A percentile compares a stretch with the other conserved stretches of the same genome.
phyloP scores from a whole-genome alignment of 2,329 filamentous ascomycete species.

The Zymoseptoria pseudotritici region DNA sequence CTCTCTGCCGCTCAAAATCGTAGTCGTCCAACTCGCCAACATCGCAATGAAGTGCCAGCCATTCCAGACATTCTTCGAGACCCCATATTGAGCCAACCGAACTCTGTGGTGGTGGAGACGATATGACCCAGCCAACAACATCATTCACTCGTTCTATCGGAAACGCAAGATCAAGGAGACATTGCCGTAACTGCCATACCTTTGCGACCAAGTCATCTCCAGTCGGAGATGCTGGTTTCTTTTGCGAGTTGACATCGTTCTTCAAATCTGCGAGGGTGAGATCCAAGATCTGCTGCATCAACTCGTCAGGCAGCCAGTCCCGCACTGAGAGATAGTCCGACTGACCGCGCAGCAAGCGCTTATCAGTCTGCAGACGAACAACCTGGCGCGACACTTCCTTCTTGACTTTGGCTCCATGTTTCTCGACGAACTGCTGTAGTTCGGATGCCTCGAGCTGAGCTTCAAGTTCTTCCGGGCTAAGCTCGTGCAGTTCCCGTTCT shows the following conservation, averaged over 20 bases:
- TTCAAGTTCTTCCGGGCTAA: slow-evolving; percentile 85
- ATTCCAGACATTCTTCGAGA: slow-evolving; percentile 79
- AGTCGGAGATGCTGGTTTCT: slow-evolving; percentile 45
- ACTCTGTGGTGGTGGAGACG: slow-evolving; percentile 46
- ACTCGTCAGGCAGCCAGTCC: slow-evolving; percentile 73
- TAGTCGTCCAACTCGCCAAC: slow-evolving; percentile 26
- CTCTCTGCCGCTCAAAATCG: slow-evolving; percentile 24
- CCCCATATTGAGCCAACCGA: slow-evolving; percentile 61
- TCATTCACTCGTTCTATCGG: slow-evolving; percentile 54
- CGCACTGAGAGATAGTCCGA: slow-evolving; percentile 63
- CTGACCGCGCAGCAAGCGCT: slow-evolving; percentile 70
- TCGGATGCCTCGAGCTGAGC: slow-evolving; percentile 83
- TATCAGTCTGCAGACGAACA: slow-evolving; percentile 73
- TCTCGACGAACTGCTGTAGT: slow-evolving; percentile 79
- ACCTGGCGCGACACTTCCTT: slow-evolving; percentile 72
- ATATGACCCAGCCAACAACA: slow-evolving; percentile 53
- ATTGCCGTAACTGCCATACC: slow-evolving; percentile 77
- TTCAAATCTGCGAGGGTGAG: slow-evolving; percentile 56
- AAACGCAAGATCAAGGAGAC: slow-evolving; percentile 63
- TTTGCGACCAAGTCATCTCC: slow-evolving; percentile 74
- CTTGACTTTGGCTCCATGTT: slow-evolving; percentile 68
- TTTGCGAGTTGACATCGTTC: slow-evolving; percentile 31
- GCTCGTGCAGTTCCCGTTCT: slow-evolving; percentile 39
- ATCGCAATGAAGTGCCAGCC: slow-evolving; percentile 72
- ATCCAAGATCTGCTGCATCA: slow-evolving; percentile 70